A percentile compares a stretch with the other conserved stretches of the same genome.
Evolutionary conservation across 2,329 filamentous ascomycete genomes (phyloP).

Genomic region (Fusarium graminum): DNA sequence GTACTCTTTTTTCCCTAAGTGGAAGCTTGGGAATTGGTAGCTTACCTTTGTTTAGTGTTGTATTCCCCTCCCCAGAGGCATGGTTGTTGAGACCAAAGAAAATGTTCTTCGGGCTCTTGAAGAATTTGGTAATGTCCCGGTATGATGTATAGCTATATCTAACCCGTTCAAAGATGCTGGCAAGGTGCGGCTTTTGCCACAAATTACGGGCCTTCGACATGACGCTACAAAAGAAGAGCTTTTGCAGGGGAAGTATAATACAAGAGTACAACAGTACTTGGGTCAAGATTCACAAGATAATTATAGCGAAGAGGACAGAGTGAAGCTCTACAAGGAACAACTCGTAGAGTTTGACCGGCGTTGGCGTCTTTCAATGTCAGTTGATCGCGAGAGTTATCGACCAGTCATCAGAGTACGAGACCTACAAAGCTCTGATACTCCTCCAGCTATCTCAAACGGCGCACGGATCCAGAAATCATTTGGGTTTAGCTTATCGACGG

Average conservation of each 20-base stretch:
- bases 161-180: not conserved
- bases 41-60: slow-evolving; percentile 41
- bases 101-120: not conserved
- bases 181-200: not conserved
- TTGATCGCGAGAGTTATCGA: slow-evolving; percentile 58
- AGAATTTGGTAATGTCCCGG: not conserved
- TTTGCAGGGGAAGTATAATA: not conserved
- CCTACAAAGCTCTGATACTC: slow-evolving; percentile 26
- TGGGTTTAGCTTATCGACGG: slow-evolving; percentile 45
- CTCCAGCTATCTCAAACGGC: slow-evolving; percentile 26
- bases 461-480: slow-evolving; percentile 34
- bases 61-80: slow-evolving; percentile 39
- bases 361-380: slow-evolving; percentile 58
- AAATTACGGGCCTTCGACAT: not conserved
- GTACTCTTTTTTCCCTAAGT: not conserved
- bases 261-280: not conserved
- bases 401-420: slow-evolving; percentile 55
- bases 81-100: not conserved
- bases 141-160: not conserved
- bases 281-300: not conserved
- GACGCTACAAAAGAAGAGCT: not conserved
- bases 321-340: not conserved
- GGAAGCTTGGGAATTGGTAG: fast-evolving
- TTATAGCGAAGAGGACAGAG: slow-evolving; percentile 43
- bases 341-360: slow-evolving; percentile 47